Percentiles rank a stretch among this genome's conserved stretches.
Evolutionary conservation across 768 basidiomycete genomes (phyloP).

Genomic region (Podaxis sp.): DNA sequence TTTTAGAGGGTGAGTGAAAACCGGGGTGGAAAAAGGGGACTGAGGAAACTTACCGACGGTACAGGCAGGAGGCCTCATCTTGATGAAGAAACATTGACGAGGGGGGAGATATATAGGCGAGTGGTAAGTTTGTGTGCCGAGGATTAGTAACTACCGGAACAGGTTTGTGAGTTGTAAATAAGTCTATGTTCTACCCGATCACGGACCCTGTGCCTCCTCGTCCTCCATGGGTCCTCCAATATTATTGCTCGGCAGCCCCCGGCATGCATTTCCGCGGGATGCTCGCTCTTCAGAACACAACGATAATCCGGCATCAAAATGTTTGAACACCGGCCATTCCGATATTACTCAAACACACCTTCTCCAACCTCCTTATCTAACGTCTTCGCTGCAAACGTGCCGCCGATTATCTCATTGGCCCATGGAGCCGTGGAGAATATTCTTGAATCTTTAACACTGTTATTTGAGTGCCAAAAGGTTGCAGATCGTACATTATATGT

Average conservation of each 20-base stretch:
- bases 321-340: neutral
- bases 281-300: neutral
- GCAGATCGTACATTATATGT: neutral
- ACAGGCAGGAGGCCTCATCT: constrained; percentile 7
- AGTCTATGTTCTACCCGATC: constrained; percentile 1
- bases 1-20: neutral
- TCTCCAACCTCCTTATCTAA: neutral
- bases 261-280: constrained; percentile 11
- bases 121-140: constrained; percentile 5
- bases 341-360: neutral
- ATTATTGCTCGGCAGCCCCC: neutral
- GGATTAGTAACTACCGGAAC: neutral
- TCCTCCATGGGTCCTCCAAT: constrained; percentile 7
- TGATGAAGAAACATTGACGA: neutral
- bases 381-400: neutral
- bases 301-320: neutral
- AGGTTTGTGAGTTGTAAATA: no score
- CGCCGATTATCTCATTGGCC: neutral
- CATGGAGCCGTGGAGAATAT: neutral
- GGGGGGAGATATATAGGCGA: neutral
- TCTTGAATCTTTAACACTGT: no score
- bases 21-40: neutral
- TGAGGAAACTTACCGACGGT: constrained; percentile 5
- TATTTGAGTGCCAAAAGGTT: neutral
- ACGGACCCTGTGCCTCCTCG: constrained; percentile 12